Conservation (phyloP, 2,329 filamentous ascomycete genomes). For the Diaporthe helianthi region DNA sequence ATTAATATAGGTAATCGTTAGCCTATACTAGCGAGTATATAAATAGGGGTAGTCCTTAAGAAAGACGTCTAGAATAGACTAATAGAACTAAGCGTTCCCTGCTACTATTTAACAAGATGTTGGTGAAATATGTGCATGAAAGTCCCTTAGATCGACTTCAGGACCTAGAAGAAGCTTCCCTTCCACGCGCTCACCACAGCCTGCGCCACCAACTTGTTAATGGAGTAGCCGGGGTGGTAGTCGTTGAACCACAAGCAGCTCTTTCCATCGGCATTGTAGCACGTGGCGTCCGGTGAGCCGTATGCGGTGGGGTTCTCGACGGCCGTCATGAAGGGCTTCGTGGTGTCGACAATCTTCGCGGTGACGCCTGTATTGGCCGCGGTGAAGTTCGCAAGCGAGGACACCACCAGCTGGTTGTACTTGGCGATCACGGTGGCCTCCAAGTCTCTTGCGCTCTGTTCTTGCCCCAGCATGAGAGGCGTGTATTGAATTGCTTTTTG, state of each 20-base stretch:
- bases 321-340: constrained; percentile 49
- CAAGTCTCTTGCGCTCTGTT: constrained; percentile 37
- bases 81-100: no score
- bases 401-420: constrained; percentile 47
- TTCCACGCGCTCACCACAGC: constrained; percentile 45
- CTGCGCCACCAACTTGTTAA: constrained; percentile 49
- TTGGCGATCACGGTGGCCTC: constrained; percentile 46
- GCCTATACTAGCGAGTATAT: no score
- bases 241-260: constrained; percentile 55
- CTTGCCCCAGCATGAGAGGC: constrained; percentile 43
- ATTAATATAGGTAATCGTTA: no score
- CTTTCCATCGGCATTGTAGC: constrained; percentile 49
- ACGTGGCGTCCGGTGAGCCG: constrained; percentile 51
- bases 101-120: no score
- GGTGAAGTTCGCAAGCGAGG: constrained; percentile 44
- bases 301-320: constrained; percentile 50
- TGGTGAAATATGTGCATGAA: neutral
- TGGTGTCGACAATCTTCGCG: constrained; percentile 49
- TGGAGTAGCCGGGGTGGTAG: constrained; percentile 51
- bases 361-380: constrained; percentile 44
- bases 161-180: constrained; percentile 40
- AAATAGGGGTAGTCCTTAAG: no score
- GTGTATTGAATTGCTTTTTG: constrained; percentile 52
- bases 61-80: no score
- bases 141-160: rapidly evolving